These are phyloP conservation scores for Mucor irregularis DNA, from an alignment of 371 early-diverging fungal genomes.

Conservation along the genomic window DNA sequence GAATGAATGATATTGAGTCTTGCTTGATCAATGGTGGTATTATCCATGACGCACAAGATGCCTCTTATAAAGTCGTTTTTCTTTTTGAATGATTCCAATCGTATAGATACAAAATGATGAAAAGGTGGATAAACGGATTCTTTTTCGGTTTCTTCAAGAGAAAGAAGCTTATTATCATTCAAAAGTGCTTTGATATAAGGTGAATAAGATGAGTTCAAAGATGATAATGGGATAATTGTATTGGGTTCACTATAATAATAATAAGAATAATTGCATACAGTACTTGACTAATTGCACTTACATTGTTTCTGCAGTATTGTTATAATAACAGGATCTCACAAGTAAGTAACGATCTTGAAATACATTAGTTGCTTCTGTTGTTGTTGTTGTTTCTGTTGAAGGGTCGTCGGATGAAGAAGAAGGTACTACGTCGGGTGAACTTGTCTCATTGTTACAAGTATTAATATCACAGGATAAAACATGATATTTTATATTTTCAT, in stretches of 20 bases:
- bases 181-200: constrained; percentile 20
- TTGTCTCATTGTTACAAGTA: neutral
- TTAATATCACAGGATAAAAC: neutral
- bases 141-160: neutral
- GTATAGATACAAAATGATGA: constrained; percentile 15
- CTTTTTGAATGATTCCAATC: constrained; percentile 11
- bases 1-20: neutral
- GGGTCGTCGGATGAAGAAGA: constrained; percentile 1
- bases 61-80: constrained; percentile 11
- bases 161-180: neutral
- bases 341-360: constrained; percentile 14
- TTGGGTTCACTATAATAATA: neutral
- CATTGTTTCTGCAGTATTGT: constrained; percentile 6
- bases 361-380: neutral
- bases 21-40: neutral
- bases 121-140: constrained; percentile 14
- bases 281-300: neutral
- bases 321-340: constrained; percentile 10
- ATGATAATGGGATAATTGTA: constrained; percentile 18
- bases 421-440: constrained; percentile 13
- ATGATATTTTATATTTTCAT: constrained; percentile 7
- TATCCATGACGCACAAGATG: constrained; percentile 16
- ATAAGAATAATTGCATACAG: neutral
- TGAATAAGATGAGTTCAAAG: constrained; percentile 4
- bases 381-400: neutral